These are phyloP conservation scores for Monosporozyma yasuniensis DNA, from an alignment of 805 yeast species.

Conservation along the genomic window DNA sequence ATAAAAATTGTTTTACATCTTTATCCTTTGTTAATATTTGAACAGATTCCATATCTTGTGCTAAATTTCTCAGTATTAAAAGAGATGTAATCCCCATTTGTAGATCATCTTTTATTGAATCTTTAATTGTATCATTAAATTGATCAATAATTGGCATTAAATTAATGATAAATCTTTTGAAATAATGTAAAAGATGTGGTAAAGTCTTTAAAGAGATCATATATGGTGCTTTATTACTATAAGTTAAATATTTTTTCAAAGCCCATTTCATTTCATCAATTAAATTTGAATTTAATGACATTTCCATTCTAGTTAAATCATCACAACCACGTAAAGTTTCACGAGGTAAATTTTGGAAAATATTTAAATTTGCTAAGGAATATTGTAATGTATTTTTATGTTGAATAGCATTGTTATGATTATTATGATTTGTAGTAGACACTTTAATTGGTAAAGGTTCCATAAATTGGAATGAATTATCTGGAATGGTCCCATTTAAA, in stretches of 20 bases:
- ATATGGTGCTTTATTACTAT: slow-evolving; percentile 40
- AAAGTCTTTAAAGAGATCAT: slow-evolving; percentile 39
- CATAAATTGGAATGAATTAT: slow-evolving; percentile 18
- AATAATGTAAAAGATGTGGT: slow-evolving; percentile 32
- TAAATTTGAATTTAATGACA: slow-evolving; percentile 61
- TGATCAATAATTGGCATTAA: slow-evolving; percentile 19
- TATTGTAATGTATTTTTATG: slow-evolving; percentile 15
- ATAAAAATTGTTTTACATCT: slow-evolving; percentile 38
- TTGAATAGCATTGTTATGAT: slow-evolving; percentile 1
- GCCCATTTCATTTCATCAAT: slow-evolving; percentile 68
- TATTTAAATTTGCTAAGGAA: slow-evolving; percentile 24
- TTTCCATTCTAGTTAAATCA: slow-evolving; percentile 52
- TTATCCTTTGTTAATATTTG: slow-evolving; percentile 56
- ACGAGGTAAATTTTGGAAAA: slow-evolving; percentile 27
- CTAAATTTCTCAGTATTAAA: slow-evolving; percentile 65
- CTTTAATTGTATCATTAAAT: slow-evolving; percentile 19
- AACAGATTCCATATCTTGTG: slow-evolving; percentile 78
- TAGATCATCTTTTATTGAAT: slow-evolving; percentile 11
- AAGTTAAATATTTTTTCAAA: slow-evolving; percentile 35
- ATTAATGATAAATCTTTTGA: slow-evolving; percentile 27
- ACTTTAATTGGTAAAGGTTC: slow-evolving; percentile 25
- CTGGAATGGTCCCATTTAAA: background rate
- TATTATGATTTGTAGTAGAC: slow-evolving; percentile 9
- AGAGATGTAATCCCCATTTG: slow-evolving; percentile 32
- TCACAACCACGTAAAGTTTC: slow-evolving; percentile 48